Evolutionary conservation across 345 rosid genomes (phyloP), one percentile per base, ranked within the genome.

Genomic region (Xanthoceras sorbifolium): DNA sequence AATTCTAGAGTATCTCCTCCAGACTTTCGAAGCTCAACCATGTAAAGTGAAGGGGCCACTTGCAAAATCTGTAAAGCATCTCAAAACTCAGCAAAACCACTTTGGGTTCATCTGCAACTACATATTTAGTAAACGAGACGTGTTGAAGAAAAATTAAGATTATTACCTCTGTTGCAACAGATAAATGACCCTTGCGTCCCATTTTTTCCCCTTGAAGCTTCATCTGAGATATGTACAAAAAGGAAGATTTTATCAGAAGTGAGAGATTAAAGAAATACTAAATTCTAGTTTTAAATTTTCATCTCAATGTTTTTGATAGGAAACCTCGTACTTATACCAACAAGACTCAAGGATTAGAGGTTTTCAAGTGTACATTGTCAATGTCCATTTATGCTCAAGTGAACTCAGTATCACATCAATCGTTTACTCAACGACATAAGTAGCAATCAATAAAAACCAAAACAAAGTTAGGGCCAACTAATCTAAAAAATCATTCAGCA

Each of bases 131-230:
- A 11, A 76, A 42, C 23, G 32, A 10, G 0, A 23, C 25, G 20
- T 18, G 14, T n/a, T 1, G 2, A 29, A 4, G 52, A 32, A 72
- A 65, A 54, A 29, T 23, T 0, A 74, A 75, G 20, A 62, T 8
- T 38, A 83, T 38, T 83, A 91, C 99, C 92, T 93, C 98, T 7
- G 99, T 94, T 76, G 99, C 87, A 76, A 96, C 88, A 40, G 97
- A 91, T 79, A 96, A 85, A 84, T 91, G 99, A 80, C 99, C 99
- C 88, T 96, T 96, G n/a, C 99, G 94, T 46, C 99, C 99, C 77
- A 91, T 88, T 83, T 96, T 94, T 69, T 91, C 98, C 65, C 98
- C 99, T 54, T 83, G 82, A 76, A 96, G 89, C 89, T 94, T 96
- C 92, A 96, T 78, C 99, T 96, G 86, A 54, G 67, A 74, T 38